Percentiles rank a stretch among this genome's conserved stretches.
phyloP scores from a whole-genome alignment of 495 filamentous ascomycete species.

The Podospora pseudopauciseta region DNA sequence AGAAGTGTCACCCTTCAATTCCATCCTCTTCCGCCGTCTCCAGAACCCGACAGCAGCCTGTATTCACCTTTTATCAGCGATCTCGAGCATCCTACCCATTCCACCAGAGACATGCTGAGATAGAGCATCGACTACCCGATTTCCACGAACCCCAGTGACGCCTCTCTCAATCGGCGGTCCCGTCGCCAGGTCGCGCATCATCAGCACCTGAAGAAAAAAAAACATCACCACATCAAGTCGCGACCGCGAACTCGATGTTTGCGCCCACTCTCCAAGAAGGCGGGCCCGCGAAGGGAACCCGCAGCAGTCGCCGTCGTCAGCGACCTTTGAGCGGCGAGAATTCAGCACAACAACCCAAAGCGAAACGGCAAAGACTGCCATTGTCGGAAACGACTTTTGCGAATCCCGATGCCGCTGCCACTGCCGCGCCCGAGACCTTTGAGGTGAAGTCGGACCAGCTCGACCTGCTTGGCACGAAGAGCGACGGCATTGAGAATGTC shows the following conservation, averaged over 20 bases:
- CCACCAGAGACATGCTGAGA: slow-evolving; percentile 9
- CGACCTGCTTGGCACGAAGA: slow-evolving; percentile 39
- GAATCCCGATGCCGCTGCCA: slow-evolving; percentile 35
- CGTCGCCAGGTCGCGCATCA: slow-evolving; percentile 12
- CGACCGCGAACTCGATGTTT: slow-evolving; percentile 53
- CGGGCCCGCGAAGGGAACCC: slow-evolving; percentile 52
- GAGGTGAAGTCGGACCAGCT: slow-evolving; percentile 46
- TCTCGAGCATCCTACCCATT: slow-evolving; percentile 5
- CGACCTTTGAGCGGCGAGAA: slow-evolving; percentile 63
- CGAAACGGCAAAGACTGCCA: slow-evolving; percentile 67
- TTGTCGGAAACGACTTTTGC: slow-evolving; percentile 54
- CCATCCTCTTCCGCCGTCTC: slow-evolving; percentile 12
- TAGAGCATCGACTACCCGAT: not conserved
- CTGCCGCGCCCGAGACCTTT: slow-evolving; percentile 39
- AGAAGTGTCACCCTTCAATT: slow-evolving; percentile 10
- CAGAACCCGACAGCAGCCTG: not conserved
- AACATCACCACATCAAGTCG: slow-evolving; percentile 13
- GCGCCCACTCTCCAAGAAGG: slow-evolving; percentile 49
- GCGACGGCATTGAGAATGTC: slow-evolving; percentile 44
- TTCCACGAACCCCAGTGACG: slow-evolving; percentile 4
- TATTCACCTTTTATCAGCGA: slow-evolving; percentile 7
- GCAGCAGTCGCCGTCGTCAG: slow-evolving; percentile 59
- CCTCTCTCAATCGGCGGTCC: not conserved
- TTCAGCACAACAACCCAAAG: slow-evolving; percentile 59
- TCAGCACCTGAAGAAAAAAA: not conserved